Evolutionary conservation across 441 rosid species (phyloP).

Genomic region (Gossypium armourianum): DNA sequence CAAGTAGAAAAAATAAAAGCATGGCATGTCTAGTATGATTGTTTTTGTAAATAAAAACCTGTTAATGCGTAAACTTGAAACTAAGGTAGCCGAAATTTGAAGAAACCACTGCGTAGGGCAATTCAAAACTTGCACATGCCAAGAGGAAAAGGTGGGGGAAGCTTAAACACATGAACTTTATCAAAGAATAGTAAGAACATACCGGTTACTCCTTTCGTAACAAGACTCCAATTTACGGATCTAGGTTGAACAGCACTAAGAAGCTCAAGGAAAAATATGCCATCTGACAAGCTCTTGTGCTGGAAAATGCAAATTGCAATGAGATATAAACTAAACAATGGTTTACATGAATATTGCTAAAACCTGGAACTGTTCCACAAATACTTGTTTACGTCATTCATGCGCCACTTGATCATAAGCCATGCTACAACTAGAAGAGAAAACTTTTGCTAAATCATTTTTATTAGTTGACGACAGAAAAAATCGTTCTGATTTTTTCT

Average conservation of each 20-base stretch:
- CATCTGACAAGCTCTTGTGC: slow-evolving; percentile 54
- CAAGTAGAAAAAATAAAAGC: not conserved
- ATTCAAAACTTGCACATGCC: not conserved
- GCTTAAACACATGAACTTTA: not conserved
- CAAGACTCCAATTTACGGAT: slow-evolving; percentile 58
- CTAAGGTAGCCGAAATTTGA: not conserved
- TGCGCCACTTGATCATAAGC: not conserved
- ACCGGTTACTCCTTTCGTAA: slow-evolving; percentile 55
- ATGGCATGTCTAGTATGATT: not conserved
- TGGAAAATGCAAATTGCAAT: slow-evolving; percentile 22
- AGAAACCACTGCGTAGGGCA: not conserved
- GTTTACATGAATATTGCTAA: not conserved
- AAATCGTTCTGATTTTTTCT: not conserved
- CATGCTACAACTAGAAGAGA: not conserved
- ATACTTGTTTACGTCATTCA: not conserved
- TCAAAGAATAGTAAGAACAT: not conserved
- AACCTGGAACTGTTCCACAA: not conserved
- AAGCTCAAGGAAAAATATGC: slow-evolving; percentile 58
- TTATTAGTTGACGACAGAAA: not conserved
- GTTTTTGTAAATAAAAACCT: not conserved
- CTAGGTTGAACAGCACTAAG: slow-evolving; percentile 59
- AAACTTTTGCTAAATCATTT: not conserved
- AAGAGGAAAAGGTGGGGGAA: not conserved
- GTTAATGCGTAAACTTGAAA: not conserved
- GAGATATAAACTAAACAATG: not conserved